Evolutionary conservation across 1,284 basidiomycete species (phyloP).

Genomic region (Rhizopogon parksii): DNA sequence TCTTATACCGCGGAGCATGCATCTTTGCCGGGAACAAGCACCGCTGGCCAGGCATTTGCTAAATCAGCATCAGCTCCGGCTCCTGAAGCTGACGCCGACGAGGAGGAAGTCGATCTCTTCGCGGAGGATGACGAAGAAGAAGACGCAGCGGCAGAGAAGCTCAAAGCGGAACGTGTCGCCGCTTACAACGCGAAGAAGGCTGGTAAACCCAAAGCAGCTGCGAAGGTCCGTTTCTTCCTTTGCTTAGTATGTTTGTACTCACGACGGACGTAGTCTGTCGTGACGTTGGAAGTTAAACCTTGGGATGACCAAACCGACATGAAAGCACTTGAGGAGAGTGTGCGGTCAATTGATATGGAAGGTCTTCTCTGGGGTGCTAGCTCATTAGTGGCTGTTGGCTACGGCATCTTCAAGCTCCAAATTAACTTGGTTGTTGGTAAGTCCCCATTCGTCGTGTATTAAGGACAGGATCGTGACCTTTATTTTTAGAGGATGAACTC

Average conservation of each 20-base stretch:
- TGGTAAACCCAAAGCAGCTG: conserved; percentile 80
- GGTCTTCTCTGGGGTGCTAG: conserved; percentile 94
- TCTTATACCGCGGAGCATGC: conserved; percentile 79
- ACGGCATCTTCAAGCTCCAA: conserved; percentile 89
- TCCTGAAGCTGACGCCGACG: conserved; percentile 42
- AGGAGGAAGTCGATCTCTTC: conserved; percentile 89
- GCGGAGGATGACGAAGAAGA: conserved; percentile 84
- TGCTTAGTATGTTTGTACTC: conserved; percentile 4
- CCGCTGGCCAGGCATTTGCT: conserved; percentile 71
- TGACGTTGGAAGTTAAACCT: conserved; percentile 96
- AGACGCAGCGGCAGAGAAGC: conserved; percentile 86
- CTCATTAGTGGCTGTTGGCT: conserved; percentile 92
- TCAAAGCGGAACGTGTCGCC: conserved; percentile 95
- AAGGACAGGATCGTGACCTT: conserved; percentile 8
- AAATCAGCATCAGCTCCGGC: conserved; percentile 39
- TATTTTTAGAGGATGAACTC: conserved; percentile 80
- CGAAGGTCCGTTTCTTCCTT: conserved; percentile 60
- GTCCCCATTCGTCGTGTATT: conserved; percentile 28
- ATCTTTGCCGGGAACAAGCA: conserved; percentile 79
- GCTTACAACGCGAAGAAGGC: conserved; percentile 94
- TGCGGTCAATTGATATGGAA: conserved; percentile 84
- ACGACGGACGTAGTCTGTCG: conserved; percentile 63
- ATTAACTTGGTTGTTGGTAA: conserved; percentile 91
- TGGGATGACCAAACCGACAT: conserved; percentile 99
- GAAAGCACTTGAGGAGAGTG: conserved; percentile 74